Base-by-base conservation (phyloP, 2,329 filamentous ascomycete genomes). In the Xylariaceae sp. region DNA sequence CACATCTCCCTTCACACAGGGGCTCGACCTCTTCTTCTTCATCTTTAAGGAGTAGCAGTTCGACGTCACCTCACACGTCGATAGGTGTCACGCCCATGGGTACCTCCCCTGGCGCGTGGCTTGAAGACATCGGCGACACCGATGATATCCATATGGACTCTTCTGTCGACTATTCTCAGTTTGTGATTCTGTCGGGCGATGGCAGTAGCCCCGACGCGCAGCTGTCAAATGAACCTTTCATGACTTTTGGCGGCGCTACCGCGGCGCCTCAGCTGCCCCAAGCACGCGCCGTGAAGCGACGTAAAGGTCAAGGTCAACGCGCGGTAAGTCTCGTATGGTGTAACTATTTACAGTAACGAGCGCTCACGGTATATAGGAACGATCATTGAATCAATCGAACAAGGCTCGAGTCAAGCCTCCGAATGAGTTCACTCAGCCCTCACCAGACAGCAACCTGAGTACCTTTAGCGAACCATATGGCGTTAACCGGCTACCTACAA, bases 121-220 rank as follows among this genome's bases (percentile, higher is more conserved):
- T 63, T 15, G 67, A 65, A 39, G 60, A 65, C 57, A 58, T 57
- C 2, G 15, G 48, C 6, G 58, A 52, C 45, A 57, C 60, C 50
- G 55, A 64, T 30, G 68, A 66, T 48, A 60, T 63, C 51, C 57
- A 57, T 23, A 53, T 68, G 61, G 65, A 68, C 18, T 64, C 68
- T 30, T 53, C 64, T 6, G 53, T 67, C 48, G 66, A 70, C 45
- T 60, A 65, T 9, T 56, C 61, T 49, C 75, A 75, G 64, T 76
- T 76, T 55, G 83, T 85, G 65, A 80, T 84, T 64, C 86, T 87
- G 67, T 79, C 81, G 13, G 83, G 82, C 65, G 80, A 80, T 7
- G 80, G 82, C 1, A 84, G 79, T 65, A 87, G 82, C 61, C 82
- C 84, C 4, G 78, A 76, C 58, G 74, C 73, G 7, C 64, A 64